Evolutionary conservation across 2,329 filamentous ascomycete genomes (phyloP), one percentile per base, ranked within the genome.

Genomic region (Fusarium subtropicale): DNA sequence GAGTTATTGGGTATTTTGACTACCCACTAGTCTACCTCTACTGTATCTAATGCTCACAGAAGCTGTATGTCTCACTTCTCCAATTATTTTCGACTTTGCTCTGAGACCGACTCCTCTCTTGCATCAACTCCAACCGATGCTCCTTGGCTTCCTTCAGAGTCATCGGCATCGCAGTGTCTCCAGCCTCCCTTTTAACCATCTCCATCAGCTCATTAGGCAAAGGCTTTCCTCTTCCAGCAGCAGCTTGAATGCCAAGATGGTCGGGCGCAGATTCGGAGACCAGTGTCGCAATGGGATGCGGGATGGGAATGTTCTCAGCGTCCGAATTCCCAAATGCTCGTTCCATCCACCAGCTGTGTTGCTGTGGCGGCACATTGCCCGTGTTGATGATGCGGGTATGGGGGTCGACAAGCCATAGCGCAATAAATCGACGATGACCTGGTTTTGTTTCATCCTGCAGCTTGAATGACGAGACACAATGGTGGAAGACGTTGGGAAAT

Each of bases 321-420:
- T 34, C 22, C 13, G 64, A 7, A 1, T 26, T 47, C 1, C 42
- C 36, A 8, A 73, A 73, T 1, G 66, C 36, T 7, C 11, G 4
- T 12, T 73, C 71, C 45, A 60, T 26, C 76, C 75, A 79, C 76
- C 77, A 80, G 18, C 68, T 69, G 7, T 62, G 66, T 45, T 78
- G 76, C 53, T 80, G 78, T 0, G 77, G 78, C 1, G 76, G 78
- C 0, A 79, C 75, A 11, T 79, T 80, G 1, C 71, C 76, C 2
- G 78, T 80, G 26, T 67, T 75, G 31, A 79, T 73, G n/a, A 79
- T 63, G 0, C 79, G 80, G 0, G 75, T 71, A 15, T 80, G 67
- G 0, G 86, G 87, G 54, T 88, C 85, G 1, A 88, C 82, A 0
- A 88, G 80, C 74, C 83, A 88, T 4, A 88, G 74, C 0, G 83